A percentile compares a stretch with the other conserved stretches of the same genome.
Conservation (phyloP, 495 filamentous ascomycete species). For the Immersiella caudata region DNA sequence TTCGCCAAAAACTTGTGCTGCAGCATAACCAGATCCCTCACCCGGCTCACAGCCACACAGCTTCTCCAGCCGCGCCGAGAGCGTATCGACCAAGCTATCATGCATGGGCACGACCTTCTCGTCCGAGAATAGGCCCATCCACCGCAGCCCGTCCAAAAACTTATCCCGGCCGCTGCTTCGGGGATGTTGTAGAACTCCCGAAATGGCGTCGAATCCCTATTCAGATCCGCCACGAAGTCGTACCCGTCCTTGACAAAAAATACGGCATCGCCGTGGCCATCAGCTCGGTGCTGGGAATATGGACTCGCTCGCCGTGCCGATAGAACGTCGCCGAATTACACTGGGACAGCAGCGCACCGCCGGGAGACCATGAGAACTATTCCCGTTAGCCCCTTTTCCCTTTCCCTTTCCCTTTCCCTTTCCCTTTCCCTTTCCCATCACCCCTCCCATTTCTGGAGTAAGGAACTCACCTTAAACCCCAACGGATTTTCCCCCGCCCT, state of each 20-base stretch:
- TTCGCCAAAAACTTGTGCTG: slow-evolving; percentile 12
- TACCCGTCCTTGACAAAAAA: not conserved
- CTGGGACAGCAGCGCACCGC: slow-evolving; percentile 1
- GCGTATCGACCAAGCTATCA: not conserved
- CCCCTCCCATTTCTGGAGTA: not conserved
- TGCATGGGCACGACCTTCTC: not conserved
- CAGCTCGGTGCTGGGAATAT: not conserved
- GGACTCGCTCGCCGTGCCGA: not conserved
- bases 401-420: too few species aligned
- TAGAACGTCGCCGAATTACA: slow-evolving; percentile 1
- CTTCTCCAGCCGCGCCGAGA: slow-evolving; percentile 1
- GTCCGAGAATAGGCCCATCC: slow-evolving; percentile 9
- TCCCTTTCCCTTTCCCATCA: too few species aligned
- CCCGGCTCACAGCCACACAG: slow-evolving; percentile 4
- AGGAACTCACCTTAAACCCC: slow-evolving; percentile 3
- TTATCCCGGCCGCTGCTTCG: not conserved
- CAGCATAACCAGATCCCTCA: slow-evolving; percentile 13
- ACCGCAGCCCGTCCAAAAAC: not conserved
- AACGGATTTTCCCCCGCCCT: not conserved
- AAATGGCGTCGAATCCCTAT: slow-evolving; percentile 8
- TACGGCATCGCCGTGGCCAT: slow-evolving; percentile 1
- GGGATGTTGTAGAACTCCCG: slow-evolving; percentile 11
- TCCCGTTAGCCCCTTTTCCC: not conserved
- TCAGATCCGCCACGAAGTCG: slow-evolving; percentile 9
- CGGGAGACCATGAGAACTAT: slow-evolving; percentile 7